Evolutionary conservation across 2,329 filamentous ascomycete genomes (phyloP).

Genomic region (Nannizziopsis arthrosporioides): DNA sequence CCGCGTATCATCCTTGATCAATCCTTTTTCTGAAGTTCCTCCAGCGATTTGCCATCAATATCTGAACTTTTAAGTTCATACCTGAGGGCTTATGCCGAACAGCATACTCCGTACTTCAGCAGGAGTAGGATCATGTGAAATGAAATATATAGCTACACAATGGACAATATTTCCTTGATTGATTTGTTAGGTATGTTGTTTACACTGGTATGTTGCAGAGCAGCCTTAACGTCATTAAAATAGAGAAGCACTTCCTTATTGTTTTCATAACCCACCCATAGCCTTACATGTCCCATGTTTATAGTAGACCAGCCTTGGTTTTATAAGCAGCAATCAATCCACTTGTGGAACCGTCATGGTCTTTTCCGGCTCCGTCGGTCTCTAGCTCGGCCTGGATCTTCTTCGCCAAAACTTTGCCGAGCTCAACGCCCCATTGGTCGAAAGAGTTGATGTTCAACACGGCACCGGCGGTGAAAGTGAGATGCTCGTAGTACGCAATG

Average conservation of each 20-base stretch:
- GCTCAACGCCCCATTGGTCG: slow-evolving; percentile 98
- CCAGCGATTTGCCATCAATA: no score
- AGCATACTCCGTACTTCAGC: no score
- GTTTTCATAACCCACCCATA: neutral
- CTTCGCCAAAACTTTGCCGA: slow-evolving; percentile 93
- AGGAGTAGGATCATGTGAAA: no score
- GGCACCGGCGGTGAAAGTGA: slow-evolving; percentile 94
- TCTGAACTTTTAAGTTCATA: neutral
- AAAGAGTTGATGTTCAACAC: slow-evolving; percentile 99
- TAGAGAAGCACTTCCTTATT: neutral
- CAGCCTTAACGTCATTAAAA: neutral
- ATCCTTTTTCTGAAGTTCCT: no score
- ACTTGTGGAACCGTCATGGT: slow-evolving; percentile 78
- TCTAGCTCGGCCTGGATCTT: slow-evolving; percentile 81
- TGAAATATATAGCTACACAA: no score
- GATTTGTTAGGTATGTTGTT: neutral
- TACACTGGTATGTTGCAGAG: neutral
- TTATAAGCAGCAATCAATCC: slow-evolving; percentile 89
- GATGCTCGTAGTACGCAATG: slow-evolving; percentile 98
- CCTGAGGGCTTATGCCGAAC: neutral
- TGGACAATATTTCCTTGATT: neutral
- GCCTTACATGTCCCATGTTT: neutral
- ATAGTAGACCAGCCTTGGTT: slow-evolving; percentile 45
- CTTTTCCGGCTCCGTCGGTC: slow-evolving; percentile 53
- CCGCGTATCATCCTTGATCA: no score